Conservation (phyloP, 2,329 filamentous ascomycete genomes). For the Fusarium sp. region DNA sequence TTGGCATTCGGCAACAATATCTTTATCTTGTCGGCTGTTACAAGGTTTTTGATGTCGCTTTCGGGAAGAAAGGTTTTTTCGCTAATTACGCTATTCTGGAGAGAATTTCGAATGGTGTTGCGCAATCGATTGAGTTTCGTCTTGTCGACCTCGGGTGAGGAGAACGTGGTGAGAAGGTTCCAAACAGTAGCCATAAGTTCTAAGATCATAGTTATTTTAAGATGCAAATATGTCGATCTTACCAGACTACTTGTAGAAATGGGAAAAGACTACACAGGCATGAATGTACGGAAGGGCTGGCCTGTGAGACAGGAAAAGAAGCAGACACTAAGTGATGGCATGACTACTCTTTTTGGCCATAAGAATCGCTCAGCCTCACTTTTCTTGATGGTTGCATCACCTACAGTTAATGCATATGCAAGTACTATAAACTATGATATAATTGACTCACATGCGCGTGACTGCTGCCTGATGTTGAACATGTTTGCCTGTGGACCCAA, state of each 20-base stretch:
- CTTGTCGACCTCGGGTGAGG: not conserved
- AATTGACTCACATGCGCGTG: not conserved
- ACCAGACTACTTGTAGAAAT: too few species aligned
- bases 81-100: not conserved
- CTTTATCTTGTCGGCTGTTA: not conserved
- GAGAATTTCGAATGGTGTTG: not conserved
- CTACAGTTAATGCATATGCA: slow-evolving; percentile 6
- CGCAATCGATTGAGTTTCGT: not conserved
- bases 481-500: not conserved
- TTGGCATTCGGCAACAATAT: not conserved
- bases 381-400: not conserved
- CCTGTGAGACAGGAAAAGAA: not conserved
- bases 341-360: not conserved
- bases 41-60: not conserved
- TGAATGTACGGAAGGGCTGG: not conserved
- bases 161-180: not conserved
- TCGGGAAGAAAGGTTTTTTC: not conserved
- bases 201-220: not conserved
- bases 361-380: not conserved
- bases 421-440: not conserved
- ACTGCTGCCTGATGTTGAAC: not conserved
- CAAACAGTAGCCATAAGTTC: not conserved
- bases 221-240: not conserved
- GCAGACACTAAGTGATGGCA: not conserved
- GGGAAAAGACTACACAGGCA: not conserved